phyloP scores from a whole-genome alignment of 2,329 filamentous ascomycete species.

The Sporothrix curviconia region DNA sequence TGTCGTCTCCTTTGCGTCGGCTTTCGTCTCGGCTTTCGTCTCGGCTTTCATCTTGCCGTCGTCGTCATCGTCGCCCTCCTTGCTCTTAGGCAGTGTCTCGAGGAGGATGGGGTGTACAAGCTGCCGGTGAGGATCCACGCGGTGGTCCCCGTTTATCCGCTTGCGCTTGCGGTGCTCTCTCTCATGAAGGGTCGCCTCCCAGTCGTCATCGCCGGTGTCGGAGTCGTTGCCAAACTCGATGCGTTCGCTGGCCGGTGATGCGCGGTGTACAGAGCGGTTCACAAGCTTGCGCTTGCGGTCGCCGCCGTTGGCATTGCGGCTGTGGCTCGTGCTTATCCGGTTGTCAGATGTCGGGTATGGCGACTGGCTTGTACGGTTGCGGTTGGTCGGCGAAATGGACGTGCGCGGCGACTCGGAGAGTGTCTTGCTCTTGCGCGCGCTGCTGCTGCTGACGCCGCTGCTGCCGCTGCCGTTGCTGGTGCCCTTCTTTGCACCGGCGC shows the following conservation, averaged over 20 bases:
- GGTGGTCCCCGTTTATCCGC: constrained; percentile 4
- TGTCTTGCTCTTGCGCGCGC: constrained; percentile 31
- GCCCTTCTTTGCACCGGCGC: constrained; percentile 13
- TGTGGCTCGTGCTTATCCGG: not conserved
- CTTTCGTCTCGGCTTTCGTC: constrained; percentile 26
- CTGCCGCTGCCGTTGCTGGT: constrained; percentile 26
- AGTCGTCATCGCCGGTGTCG: constrained; percentile 46
- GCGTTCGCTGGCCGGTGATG: constrained; percentile 43
- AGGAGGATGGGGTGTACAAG: constrained; percentile 38
- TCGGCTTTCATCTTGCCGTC: constrained; percentile 23
- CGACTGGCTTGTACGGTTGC: constrained; percentile 25
- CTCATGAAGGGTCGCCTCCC: constrained; percentile 39
- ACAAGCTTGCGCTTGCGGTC: constrained; percentile 44
- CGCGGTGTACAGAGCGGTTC: constrained; percentile 24
- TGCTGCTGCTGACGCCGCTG: constrained; percentile 29
- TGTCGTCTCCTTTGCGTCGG: constrained; percentile 20
- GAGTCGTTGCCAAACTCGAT: constrained; percentile 44
- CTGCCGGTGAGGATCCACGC: constrained; percentile 31
- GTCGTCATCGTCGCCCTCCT: constrained; percentile 22
- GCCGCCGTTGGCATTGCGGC: not conserved
- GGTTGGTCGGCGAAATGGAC: constrained; percentile 13
- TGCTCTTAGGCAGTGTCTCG: constrained; percentile 24
- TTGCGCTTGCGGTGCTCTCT: constrained; percentile 42
- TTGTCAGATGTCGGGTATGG: constrained; percentile 30
- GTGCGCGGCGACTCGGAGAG: constrained; percentile 19